Evolutionary conservation across 1,284 basidiomycete genomes (phyloP).

Genomic region (Rhodotorula sp.): DNA sequence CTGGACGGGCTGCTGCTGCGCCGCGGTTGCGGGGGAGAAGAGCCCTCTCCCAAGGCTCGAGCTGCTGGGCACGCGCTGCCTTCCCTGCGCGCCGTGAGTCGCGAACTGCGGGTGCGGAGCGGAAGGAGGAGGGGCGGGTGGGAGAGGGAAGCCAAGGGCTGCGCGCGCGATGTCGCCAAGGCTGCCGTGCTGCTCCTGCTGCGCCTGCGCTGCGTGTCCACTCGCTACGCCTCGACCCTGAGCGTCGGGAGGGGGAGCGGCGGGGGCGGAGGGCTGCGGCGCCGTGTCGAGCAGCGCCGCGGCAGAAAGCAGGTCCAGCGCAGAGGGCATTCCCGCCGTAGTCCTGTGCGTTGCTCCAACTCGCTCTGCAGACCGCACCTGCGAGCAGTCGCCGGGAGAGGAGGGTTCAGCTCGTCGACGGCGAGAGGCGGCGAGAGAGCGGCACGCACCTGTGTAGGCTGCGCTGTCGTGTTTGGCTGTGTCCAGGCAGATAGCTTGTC

Average conservation of each 20-base stretch:
- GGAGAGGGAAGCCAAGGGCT: conserved; percentile 8
- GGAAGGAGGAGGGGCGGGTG: neutral
- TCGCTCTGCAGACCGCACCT: neutral
- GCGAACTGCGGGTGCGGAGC: neutral
- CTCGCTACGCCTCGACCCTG: no score
- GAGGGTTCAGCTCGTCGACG: no score
- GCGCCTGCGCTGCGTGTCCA: neutral
- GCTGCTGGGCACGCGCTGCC: conserved; percentile 16
- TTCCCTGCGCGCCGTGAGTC: neutral
- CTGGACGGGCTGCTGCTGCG: neutral
- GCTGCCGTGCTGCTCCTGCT: neutral
- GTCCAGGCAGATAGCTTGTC: no score
- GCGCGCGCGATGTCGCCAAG: conserved; percentile 16
- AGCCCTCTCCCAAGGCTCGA: neutral
- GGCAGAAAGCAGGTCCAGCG: conserved; percentile 35
- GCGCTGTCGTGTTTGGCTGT: no score
- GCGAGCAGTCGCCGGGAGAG: no score
- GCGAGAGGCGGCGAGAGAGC: no score
- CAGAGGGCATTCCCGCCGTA: conserved; percentile 14
- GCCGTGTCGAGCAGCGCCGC: conserved; percentile 25
- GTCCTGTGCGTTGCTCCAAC: no score
- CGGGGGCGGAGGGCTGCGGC: neutral
- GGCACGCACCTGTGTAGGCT: no score
- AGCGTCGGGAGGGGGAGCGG: neutral
- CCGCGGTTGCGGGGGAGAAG: neutral